phyloP scores from a whole-genome alignment of 805 yeast species.

The Schwanniomyces pseudopolymorphus region DNA sequence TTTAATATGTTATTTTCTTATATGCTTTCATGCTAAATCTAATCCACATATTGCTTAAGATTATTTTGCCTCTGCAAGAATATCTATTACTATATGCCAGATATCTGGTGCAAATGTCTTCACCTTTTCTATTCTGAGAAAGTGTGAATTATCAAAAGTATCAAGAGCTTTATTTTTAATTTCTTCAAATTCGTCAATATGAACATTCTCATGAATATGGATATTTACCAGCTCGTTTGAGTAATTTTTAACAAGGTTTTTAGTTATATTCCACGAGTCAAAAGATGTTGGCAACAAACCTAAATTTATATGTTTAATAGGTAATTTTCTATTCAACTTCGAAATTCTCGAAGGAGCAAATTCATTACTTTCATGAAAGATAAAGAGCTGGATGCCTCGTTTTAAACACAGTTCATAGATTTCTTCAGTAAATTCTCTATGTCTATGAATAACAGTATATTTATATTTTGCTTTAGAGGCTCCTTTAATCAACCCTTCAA shows the following conservation, averaged over 20 bases:
- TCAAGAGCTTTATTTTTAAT: conserved; percentile 21
- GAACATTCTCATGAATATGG: conserved; percentile 80
- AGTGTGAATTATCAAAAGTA: conserved; percentile 15
- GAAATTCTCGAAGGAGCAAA: conserved; percentile 43
- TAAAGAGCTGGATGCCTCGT: conserved; percentile 34
- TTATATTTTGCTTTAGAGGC: conserved; percentile 44
- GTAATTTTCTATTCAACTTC: conserved; percentile 11
- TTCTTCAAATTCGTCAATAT: conserved; percentile 35
- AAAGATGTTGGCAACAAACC: conserved; percentile 77
- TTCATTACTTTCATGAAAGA: conserved; percentile 67
- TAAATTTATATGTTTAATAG: conserved; percentile 63
- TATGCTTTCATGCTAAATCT: too few species aligned
- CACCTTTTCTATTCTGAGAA: conserved; percentile 56
- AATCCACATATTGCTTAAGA: too few species aligned
- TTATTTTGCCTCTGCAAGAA: background rate
- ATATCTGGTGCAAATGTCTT: conserved; percentile 88
- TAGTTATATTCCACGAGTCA: conserved; percentile 57
- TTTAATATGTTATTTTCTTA: too few species aligned
- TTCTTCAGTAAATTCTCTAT: conserved; percentile 27
- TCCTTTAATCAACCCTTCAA: conserved; percentile 66
- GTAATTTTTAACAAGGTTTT: conserved; percentile 14
- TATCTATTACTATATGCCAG: conserved; percentile 64
- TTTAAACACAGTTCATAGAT: conserved; percentile 12
- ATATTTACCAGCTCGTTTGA: conserved; percentile 22
- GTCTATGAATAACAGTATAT: conserved; percentile 27